Percentiles rank a stretch among this genome's conserved stretches.
Conservation (phyloP, 2,329 filamentous ascomycete species). For the Camptophora hylomeconis region DNA sequence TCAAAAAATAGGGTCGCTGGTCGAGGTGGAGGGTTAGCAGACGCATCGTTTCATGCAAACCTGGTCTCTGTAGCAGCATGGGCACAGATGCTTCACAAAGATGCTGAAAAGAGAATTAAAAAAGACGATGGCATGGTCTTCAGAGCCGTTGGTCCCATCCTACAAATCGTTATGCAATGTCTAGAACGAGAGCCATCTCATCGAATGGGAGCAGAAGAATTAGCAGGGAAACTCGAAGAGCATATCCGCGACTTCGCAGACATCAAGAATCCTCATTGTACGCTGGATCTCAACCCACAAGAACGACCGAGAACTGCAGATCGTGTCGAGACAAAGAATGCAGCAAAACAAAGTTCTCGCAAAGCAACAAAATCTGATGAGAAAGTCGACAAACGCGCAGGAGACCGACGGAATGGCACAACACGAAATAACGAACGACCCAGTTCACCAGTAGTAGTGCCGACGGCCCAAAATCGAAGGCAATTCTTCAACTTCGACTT, state of each 20-base stretch:
- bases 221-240: conserved; percentile 18
- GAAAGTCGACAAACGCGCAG: too few relatives aligned
- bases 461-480: too few relatives aligned
- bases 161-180: conserved; percentile 26
- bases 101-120: conserved; percentile 27
- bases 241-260: conserved; percentile 27
- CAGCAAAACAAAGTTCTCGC: too few relatives aligned
- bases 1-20: conserved; percentile 37
- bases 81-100: conserved; percentile 38
- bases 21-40: conserved; percentile 36
- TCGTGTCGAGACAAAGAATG: too few relatives aligned
- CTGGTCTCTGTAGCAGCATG: conserved; percentile 42
- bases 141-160: conserved; percentile 25
- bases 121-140: conserved; percentile 24
- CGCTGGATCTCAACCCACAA: too few relatives aligned
- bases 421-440: too few relatives aligned
- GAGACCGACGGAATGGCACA: too few relatives aligned
- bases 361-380: too few relatives aligned
- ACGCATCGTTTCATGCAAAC: conserved; percentile 47
- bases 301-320: too few relatives aligned
- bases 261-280: conserved; percentile 11
- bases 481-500: too few relatives aligned
- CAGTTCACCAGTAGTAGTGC: too few relatives aligned
- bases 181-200: conserved; percentile 22
- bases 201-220: conserved; percentile 21